Conservation (phyloP, 331 rosid genomes). For the Stylosanthes scabra region DNA sequence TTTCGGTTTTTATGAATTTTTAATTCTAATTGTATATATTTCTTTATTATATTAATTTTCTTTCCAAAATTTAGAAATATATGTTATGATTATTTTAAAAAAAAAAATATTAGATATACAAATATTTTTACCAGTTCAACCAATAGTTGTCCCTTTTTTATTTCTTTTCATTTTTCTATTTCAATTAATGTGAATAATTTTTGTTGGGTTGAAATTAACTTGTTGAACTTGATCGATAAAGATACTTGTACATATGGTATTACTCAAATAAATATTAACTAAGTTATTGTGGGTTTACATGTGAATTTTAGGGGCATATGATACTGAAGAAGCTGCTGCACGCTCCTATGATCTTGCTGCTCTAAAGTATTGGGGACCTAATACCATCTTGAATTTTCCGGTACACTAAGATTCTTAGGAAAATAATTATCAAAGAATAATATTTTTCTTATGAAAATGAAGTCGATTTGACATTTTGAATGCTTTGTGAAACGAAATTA, state of each 20-base stretch:
- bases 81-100: not conserved
- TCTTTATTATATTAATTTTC: not conserved
- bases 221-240: no score
- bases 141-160: no score
- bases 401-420: constrained; percentile 44
- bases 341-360: constrained; percentile 97
- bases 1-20: constrained; percentile 13
- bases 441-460: no score
- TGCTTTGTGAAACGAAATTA: no score
- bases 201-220: no score
- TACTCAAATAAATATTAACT: constrained; percentile 40
- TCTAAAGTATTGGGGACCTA: constrained; percentile 90
- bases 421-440: no score
- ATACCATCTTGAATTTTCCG: constrained; percentile 77
- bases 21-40: not conserved
- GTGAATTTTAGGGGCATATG: constrained; percentile 72
- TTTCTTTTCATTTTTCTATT: no score
- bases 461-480: no score
- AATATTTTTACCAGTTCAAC: no score
- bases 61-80: not conserved
- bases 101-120: no score
- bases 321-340: constrained; percentile 88
- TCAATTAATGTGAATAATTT: no score
- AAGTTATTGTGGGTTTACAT: not conserved
- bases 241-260: no score